Base-by-base conservation (phyloP, 192 early-diverging fungal genomes). In the Pecoramyces ruminantium region DNA sequence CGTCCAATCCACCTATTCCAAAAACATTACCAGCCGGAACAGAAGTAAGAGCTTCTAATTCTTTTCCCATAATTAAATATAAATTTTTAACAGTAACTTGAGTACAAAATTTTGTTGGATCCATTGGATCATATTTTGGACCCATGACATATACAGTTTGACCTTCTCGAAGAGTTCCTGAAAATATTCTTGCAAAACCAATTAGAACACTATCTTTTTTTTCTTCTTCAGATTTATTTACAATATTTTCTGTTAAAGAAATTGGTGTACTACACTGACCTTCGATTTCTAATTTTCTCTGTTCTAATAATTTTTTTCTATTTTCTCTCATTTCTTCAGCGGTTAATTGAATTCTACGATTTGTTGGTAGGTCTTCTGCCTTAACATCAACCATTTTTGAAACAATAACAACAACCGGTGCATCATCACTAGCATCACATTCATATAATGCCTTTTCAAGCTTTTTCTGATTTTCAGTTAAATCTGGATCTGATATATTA, bases 61-160 rank as follows among this genome's bases (percentile, higher is more conserved):
- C 98, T 30, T 95, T 88, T 11, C 98, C 98, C 98, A 99, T 99
- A 85, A 98, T 90, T 88, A 99, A 87, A 79, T 95, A 99, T 58
- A 99, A 85, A 38, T 87, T 88, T 40, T 93, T 85, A 38, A 98
- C 90, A 0, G 85, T 92, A 29, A 97, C 86, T 83, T 95, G 89
- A 30, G 92, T 89, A 13, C 83, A 83, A 81, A 87, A 80, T n/a
- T 80, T 79, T 6, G 82, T 79, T 27, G 88, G 88, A 30, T 85
- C 79, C 13, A 78, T 58, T 3, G 94, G 93, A 67, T 95, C 90
- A 85, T 94, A 98, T 85, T 98, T 99, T 67, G 98, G 98, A 77
- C 95, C 95, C 77, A 99, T 84, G 0, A 97, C 95, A 85, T 94
- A 92, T 28, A 98, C 80, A 51, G 84, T 93, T 80, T 98, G 94